These are phyloP conservation scores for Ustilago lituana DNA, from an alignment of 1,284 basidiomycete species.

Conservation along the genomic window DNA sequence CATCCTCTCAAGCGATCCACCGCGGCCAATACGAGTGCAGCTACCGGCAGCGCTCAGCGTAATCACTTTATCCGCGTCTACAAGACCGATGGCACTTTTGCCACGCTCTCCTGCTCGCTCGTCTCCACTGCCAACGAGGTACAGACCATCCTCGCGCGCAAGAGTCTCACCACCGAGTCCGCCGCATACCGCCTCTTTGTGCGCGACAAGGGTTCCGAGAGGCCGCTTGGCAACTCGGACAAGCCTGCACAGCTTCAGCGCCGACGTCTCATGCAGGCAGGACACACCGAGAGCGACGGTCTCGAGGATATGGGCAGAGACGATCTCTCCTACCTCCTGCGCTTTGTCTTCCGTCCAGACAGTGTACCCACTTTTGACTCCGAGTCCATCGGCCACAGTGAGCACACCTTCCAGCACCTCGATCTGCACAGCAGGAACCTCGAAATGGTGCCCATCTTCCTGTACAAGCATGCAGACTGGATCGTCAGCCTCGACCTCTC, in stretches of 20 bases:
- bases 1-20: slow-evolving; percentile 34
- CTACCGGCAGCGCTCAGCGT: slow-evolving; percentile 17
- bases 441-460: slow-evolving; percentile 86
- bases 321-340: slow-evolving; percentile 85
- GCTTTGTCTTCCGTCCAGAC: slow-evolving; percentile 79
- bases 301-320: slow-evolving; percentile 82
- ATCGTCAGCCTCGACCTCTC: slow-evolving; percentile 90
- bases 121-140: slow-evolving; percentile 77
- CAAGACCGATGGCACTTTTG: slow-evolving; percentile 78
- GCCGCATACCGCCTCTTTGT: slow-evolving; percentile 63
- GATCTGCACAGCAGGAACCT: slow-evolving; percentile 85
- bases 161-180: slow-evolving; percentile 49
- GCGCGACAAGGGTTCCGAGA: slow-evolving; percentile 63
- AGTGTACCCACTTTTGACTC: slow-evolving; percentile 70
- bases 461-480: slow-evolving; percentile 85
- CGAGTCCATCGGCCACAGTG: slow-evolving; percentile 56
- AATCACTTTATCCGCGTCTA: slow-evolving; percentile 77
- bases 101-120: slow-evolving; percentile 76
- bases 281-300: slow-evolving; percentile 84
- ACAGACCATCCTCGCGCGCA: slow-evolving; percentile 54
- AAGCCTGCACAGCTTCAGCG: slow-evolving; percentile 85
- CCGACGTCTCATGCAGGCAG: slow-evolving; percentile 86
- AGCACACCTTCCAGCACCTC: slow-evolving; percentile 76
- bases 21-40: slow-evolving; percentile 13
- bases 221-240: slow-evolving; percentile 74